These are phyloP conservation scores for Ambrosia artemisiifolia DNA, from an alignment of 129 eudicot genomes.

Conservation along the genomic window DNA sequence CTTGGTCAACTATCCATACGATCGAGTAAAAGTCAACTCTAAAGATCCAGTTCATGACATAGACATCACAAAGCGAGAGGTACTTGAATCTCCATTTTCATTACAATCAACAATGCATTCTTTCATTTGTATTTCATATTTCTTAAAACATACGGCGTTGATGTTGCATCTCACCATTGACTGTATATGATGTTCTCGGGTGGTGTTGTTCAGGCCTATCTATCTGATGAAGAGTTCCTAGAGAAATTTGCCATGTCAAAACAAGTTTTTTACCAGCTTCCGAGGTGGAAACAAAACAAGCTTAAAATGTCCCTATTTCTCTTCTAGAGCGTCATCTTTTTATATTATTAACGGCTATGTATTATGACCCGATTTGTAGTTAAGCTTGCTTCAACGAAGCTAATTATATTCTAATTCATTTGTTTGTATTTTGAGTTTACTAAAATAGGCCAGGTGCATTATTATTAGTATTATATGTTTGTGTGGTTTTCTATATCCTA, in stretches of 20 bases:
- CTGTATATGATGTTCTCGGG: constrained; percentile 3
- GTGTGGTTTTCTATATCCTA: too few species aligned
- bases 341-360: not conserved
- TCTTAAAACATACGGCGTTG: not conserved
- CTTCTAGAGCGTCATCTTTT: constrained; percentile 38
- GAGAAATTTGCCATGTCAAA: constrained; percentile 50
- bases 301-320: constrained; percentile 55
- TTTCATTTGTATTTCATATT: not conserved
- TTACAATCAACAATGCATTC: not conserved
- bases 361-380: not conserved
- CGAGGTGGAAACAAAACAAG: constrained; percentile 71
- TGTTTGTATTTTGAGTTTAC: too few species aligned
- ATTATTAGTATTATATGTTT: too few species aligned
- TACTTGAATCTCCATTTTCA: constrained; percentile 11
- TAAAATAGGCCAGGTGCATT: too few species aligned
- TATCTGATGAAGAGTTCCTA: constrained; percentile 48
- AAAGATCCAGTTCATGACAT: constrained; percentile 51
- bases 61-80: constrained; percentile 79
- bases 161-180: not conserved
- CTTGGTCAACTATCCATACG: constrained; percentile 45
- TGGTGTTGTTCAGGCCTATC: constrained; percentile 39
- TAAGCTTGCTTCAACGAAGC: not conserved
- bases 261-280: constrained; percentile 48
- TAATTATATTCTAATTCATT: constrained; percentile 14
- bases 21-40: constrained; percentile 51